Conservation (phyloP, 768 basidiomycete species). For the Suillus placidus region DNA sequence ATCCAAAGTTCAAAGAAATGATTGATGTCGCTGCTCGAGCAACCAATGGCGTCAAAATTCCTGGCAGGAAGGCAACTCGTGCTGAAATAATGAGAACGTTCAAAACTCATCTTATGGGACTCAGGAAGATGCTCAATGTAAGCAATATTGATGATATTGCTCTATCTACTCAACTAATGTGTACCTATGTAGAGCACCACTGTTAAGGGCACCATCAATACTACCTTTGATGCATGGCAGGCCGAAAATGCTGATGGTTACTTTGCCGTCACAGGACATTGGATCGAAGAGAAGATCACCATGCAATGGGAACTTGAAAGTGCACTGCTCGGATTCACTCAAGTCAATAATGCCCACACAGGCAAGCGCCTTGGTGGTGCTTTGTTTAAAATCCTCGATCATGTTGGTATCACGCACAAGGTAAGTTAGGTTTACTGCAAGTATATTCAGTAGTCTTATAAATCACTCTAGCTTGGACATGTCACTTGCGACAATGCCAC, state of each 20-base stretch:
- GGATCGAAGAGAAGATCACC: background rate
- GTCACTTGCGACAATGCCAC: slow-evolving; percentile 30
- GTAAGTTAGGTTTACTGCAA: too few relatives aligned
- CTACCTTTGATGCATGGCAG: slow-evolving; percentile 46
- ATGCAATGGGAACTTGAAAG: slow-evolving; percentile 32
- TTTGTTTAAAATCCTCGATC: too few relatives aligned
- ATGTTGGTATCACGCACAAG: too few relatives aligned
- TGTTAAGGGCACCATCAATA: slow-evolving; percentile 28
- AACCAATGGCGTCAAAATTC: too few relatives aligned
- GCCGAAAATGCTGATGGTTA: slow-evolving; percentile 41
- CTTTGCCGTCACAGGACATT: slow-evolving; percentile 39
- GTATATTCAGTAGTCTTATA: background rate
- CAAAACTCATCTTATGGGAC: too few relatives aligned
- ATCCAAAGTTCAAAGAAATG: too few relatives aligned
- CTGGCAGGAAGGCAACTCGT: too few relatives aligned
- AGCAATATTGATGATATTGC: too few relatives aligned
- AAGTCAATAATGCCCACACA: slow-evolving; percentile 42
- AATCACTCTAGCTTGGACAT: slow-evolving; percentile 31
- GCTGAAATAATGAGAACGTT: too few relatives aligned
- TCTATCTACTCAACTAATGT: too few relatives aligned
- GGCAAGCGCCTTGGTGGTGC: slow-evolving; percentile 18
- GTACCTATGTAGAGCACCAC: slow-evolving; percentile 14
- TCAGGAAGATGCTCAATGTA: too few relatives aligned
- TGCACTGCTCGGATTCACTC: slow-evolving; percentile 39
- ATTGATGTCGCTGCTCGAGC: too few relatives aligned